Percentiles rank a stretch among this genome's conserved stretches.
Conservation (phyloP, 495 filamentous ascomycete genomes). For the Apiosordaria backusii region DNA sequence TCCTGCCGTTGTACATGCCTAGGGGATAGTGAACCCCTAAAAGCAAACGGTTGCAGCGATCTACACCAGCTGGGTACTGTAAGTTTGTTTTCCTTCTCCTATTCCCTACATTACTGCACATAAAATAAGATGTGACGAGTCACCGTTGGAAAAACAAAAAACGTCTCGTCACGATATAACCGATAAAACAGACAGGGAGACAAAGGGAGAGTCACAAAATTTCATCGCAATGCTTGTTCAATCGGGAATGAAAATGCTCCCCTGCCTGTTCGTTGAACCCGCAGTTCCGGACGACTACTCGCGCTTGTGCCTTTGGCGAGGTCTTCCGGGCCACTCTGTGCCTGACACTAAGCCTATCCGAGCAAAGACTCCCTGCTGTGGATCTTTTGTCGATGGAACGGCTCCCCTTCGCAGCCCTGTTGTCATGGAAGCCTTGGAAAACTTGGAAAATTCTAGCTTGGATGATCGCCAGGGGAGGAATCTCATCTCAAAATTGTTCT, state of each 20-base stretch:
- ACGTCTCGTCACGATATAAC: too few relatives aligned
- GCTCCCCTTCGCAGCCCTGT: slow-evolving; percentile 2
- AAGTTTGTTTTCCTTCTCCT: background rate
- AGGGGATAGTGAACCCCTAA: background rate
- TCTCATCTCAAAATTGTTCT: background rate
- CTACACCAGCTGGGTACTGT: background rate
- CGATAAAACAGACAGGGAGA: too few relatives aligned
- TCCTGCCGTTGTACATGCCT: background rate
- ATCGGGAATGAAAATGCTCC: background rate
- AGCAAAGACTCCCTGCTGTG: slow-evolving; percentile 6
- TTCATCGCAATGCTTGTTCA: slow-evolving; percentile 8
- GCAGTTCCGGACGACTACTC: slow-evolving; percentile 6
- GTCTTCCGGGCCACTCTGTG: slow-evolving; percentile 14
- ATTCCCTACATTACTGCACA: background rate
- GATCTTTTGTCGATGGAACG: background rate
- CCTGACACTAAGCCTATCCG: slow-evolving; percentile 8
- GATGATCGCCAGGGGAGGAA: background rate
- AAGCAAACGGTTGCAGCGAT: background rate
- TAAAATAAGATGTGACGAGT: too few relatives aligned
- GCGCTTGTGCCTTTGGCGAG: slow-evolving; percentile 8
- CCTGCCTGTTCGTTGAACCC: slow-evolving; percentile 6
- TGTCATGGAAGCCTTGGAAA: slow-evolving; percentile 5
- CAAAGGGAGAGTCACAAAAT: background rate
- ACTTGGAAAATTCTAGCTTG: slow-evolving; percentile 9
- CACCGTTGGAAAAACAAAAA: too few relatives aligned